phyloP scores from a whole-genome alignment of 306 rosid genomes.

The Prunus dulcis region DNA sequence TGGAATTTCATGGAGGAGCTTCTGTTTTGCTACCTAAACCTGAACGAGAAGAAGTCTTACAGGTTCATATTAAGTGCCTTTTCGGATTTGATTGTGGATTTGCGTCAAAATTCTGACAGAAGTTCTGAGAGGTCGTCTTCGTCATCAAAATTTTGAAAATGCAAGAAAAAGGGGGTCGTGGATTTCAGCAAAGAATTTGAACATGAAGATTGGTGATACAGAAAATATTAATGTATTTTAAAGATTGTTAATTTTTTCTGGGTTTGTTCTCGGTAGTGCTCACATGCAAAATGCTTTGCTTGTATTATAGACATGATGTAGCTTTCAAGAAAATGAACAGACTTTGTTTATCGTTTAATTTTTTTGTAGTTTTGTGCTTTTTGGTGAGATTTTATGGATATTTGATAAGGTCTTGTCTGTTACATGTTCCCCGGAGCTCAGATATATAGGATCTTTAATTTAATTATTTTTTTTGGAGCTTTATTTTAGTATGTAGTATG shows the following conservation, averaged over 20 bases:
- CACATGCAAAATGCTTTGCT: conserved; percentile 34
- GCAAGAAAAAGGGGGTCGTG: conserved; percentile 11
- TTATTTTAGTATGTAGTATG: background rate
- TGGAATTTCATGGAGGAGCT: conserved; percentile 90
- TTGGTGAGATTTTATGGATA: conserved; percentile 30
- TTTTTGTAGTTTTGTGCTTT: conserved; percentile 28
- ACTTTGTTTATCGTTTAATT: conserved; percentile 29
- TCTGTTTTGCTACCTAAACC: conserved; percentile 49
- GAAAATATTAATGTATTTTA: background rate
- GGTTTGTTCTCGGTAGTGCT: conserved; percentile 20
- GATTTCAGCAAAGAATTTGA: background rate
- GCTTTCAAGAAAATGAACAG: conserved; percentile 20
- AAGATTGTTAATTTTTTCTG: background rate
- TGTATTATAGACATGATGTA: conserved; percentile 4
- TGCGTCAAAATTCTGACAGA: conserved; percentile 33
- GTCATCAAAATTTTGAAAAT: conserved; percentile 22
- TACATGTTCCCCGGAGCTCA: conserved; percentile 38
- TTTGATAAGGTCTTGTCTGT: conserved; percentile 35
- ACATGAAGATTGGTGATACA: background rate
- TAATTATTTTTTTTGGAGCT: background rate
- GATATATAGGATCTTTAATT: background rate
- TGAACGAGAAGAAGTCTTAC: conserved; percentile 61
- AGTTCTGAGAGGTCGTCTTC: conserved; percentile 11
- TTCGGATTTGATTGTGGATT: conserved; percentile 46
- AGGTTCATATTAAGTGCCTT: conserved; percentile 66